Conservation (phyloP, 2,329 filamentous ascomycete species). For the Hortaea sp. region DNA sequence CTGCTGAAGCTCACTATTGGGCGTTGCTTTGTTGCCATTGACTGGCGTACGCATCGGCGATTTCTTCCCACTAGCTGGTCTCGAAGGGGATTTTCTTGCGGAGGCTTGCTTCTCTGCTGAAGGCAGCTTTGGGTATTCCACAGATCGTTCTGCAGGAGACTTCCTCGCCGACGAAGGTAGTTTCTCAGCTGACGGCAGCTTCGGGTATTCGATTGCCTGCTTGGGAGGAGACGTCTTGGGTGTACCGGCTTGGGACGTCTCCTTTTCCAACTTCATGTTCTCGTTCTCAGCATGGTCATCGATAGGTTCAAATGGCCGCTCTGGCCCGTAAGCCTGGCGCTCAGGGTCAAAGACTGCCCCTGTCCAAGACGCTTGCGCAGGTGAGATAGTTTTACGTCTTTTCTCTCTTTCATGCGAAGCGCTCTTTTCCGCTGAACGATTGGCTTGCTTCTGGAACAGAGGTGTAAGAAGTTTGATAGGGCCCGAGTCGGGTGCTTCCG, state of each 20-base stretch:
- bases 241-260: neutral
- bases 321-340: neutral
- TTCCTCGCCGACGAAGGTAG: slow-evolving; percentile 2
- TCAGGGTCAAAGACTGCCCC: slow-evolving; percentile 8
- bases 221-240: slow-evolving; percentile 7
- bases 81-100: slow-evolving; percentile 1
- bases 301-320: neutral
- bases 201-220: slow-evolving; percentile 12
- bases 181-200: slow-evolving; percentile 10
- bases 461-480: slow-evolving; percentile 26
- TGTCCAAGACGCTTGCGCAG: slow-evolving; percentile 9
- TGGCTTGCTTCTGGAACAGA: slow-evolving; percentile 22
- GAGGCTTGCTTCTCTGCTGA: slow-evolving; percentile 1
- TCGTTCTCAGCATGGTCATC: neutral
- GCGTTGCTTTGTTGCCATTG: slow-evolving; percentile 1
- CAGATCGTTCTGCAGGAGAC: slow-evolving; percentile 8
- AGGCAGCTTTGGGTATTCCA: slow-evolving; percentile 16
- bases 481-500: slow-evolving; percentile 37
- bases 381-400: slow-evolving; percentile 12
- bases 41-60: slow-evolving; percentile 7
- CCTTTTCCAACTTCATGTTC: neutral
- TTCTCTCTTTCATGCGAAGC: slow-evolving; percentile 8
- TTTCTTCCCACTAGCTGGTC: slow-evolving; percentile 11
- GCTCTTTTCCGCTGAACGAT: slow-evolving; percentile 16
- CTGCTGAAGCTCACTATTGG: slow-evolving; percentile 5